Percentiles rank a stretch among this genome's conserved stretches.
Evolutionary conservation across 1,284 basidiomycete species (phyloP).

Genomic region (Fomitopsis betulina): DNA sequence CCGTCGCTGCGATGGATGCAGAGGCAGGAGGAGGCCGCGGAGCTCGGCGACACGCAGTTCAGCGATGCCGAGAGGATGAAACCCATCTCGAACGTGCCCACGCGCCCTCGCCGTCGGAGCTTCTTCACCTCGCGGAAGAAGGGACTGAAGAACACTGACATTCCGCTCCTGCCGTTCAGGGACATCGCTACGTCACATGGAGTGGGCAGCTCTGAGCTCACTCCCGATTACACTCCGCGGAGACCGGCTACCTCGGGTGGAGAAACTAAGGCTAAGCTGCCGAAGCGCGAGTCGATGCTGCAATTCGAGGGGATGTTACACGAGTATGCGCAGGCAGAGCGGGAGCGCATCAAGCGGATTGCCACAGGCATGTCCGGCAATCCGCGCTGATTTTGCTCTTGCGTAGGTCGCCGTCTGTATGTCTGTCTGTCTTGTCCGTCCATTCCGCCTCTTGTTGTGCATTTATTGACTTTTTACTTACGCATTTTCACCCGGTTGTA

Average conservation of each 20-base stretch:
- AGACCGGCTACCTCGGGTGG: conserved; percentile 19
- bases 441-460: not conserved
- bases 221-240: conserved; percentile 8
- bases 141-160: conserved; percentile 14
- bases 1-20: conserved; percentile 24
- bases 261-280: conserved; percentile 27
- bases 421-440: no score
- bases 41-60: not conserved
- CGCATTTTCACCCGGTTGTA: conserved; percentile 1
- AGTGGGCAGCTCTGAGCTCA: conserved; percentile 2
- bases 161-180: conserved; percentile 10
- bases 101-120: conserved; percentile 13
- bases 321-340: conserved; percentile 71
- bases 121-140: conserved; percentile 20
- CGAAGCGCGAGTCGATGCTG: conserved; percentile 49
- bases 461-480: not conserved
- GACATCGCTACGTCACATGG: not conserved
- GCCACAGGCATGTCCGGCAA: conserved; percentile 34
- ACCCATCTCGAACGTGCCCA: conserved; percentile 27
- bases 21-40: not conserved
- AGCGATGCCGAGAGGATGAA: conserved; percentile 15
- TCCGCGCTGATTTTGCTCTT: conserved; percentile 4
- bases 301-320: conserved; percentile 70
- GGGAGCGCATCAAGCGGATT: conserved; percentile 68
- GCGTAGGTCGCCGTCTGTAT: not conserved